Evolutionary conservation across 2,329 filamentous ascomycete genomes (phyloP).

Genomic region (Neopestalotiopsis sp.): DNA sequence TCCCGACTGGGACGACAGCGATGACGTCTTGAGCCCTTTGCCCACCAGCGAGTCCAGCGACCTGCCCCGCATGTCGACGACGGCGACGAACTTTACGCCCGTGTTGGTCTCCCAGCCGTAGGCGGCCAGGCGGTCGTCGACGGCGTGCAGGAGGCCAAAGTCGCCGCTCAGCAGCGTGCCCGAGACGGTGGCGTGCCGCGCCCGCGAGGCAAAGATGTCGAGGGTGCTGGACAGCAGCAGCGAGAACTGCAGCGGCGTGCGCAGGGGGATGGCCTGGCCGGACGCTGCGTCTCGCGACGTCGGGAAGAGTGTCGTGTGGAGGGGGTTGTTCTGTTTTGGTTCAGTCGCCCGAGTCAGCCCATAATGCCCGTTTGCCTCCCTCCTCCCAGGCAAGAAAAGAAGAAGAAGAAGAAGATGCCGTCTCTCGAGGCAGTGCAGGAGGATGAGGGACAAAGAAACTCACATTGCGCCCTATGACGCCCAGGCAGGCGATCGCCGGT

Average conservation of each 20-base stretch:
- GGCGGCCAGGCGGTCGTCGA: slow-evolving; percentile 90
- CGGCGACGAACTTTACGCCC: slow-evolving; percentile 85
- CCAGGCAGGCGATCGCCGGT: slow-evolving; percentile 89
- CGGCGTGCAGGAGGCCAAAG: slow-evolving; percentile 86
- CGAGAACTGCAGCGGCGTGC: slow-evolving; percentile 84
- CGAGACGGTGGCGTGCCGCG: slow-evolving; percentile 66
- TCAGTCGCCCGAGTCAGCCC: not conserved
- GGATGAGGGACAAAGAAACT: slow-evolving; percentile 30
- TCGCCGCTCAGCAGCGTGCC: slow-evolving; percentile 70
- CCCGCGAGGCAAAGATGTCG: slow-evolving; percentile 89
- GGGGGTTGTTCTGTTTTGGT: slow-evolving; percentile 80
- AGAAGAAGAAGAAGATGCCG: too few relatives aligned
- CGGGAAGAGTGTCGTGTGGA: slow-evolving; percentile 91
- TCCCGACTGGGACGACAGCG: not conserved
- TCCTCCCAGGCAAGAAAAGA: not conserved
- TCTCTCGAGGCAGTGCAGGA: too few relatives aligned
- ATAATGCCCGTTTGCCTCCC: not conserved
- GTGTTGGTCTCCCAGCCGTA: slow-evolving; percentile 99
- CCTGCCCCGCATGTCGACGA: slow-evolving; percentile 89
- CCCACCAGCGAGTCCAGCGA: slow-evolving; percentile 30
- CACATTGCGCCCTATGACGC: slow-evolving; percentile 92
- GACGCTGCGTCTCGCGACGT: slow-evolving; percentile 46
- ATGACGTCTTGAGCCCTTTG: slow-evolving; percentile 21
- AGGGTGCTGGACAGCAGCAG: slow-evolving; percentile 90
- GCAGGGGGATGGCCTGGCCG: slow-evolving; percentile 59